These are phyloP conservation scores for Saraca asoca DNA, from an alignment of 331 rosid genomes.

Conservation along the genomic window DNA sequence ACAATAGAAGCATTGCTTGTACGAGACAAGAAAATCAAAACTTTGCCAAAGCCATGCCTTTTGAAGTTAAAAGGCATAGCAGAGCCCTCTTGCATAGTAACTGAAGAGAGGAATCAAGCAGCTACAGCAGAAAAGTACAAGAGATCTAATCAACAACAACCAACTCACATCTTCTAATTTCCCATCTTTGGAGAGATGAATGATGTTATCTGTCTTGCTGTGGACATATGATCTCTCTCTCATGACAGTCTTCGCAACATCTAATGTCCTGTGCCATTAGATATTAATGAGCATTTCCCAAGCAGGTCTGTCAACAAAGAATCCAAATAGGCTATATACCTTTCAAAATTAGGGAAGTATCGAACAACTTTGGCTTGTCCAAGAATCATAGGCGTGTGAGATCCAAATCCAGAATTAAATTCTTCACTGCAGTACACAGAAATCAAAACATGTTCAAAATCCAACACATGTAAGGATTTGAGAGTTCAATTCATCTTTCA, in stretches of 20 bases:
- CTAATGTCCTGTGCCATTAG: constrained; percentile 63
- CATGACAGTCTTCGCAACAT: constrained; percentile 75
- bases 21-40: constrained; percentile 9
- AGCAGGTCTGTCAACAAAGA: constrained; percentile 3
- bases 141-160: constrained; percentile 18
- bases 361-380: constrained; percentile 98
- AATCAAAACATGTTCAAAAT: background rate
- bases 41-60: constrained; percentile 11
- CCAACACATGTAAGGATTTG: constrained; percentile 6
- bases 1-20: constrained; percentile 8
- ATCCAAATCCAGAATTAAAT: constrained; percentile 77
- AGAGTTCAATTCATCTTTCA: constrained; percentile 21
- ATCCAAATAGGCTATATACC: constrained; percentile 48
- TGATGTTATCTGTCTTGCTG: constrained; percentile 66
- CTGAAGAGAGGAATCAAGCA: background rate
- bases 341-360: constrained; percentile 74
- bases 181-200: constrained; percentile 72
- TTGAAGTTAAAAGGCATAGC: constrained; percentile 25
- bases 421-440: constrained; percentile 66
- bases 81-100: constrained; percentile 27
- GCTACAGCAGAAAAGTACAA: constrained; percentile 7
- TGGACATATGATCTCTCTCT: constrained; percentile 63
- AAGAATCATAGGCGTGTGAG: constrained; percentile 89
- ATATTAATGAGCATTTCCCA: constrained; percentile 37
- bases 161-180: constrained; percentile 55